These are phyloP conservation scores for Cutaneotrichosporon curvatum DNA, from an alignment of 1,284 basidiomycete genomes.

Conservation along the genomic window DNA sequence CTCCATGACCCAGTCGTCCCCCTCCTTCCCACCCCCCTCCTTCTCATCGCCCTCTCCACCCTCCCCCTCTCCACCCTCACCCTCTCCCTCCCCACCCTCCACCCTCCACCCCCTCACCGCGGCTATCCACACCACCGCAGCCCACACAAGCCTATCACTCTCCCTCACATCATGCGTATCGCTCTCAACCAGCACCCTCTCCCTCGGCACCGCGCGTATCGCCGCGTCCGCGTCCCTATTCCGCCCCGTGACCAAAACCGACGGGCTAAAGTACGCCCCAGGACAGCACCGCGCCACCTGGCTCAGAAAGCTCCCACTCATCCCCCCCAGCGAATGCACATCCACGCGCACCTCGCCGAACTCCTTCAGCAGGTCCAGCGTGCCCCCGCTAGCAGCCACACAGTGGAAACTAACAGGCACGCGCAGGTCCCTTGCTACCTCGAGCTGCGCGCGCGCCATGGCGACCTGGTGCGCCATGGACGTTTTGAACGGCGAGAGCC, in stretches of 20 bases:
- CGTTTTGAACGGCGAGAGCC: conserved; percentile 43
- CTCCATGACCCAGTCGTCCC: conserved; percentile 19
- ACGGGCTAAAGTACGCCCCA: conserved; percentile 48
- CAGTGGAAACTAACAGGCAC: conserved; percentile 47
- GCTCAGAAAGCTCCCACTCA: conserved; percentile 6
- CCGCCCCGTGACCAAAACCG: conserved; percentile 45
- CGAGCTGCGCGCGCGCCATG: conserved; percentile 43
- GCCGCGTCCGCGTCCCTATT: conserved; percentile 33
- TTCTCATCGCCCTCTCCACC: not conserved
- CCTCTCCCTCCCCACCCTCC: conserved; percentile 21
- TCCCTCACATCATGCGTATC: conserved; percentile 42
- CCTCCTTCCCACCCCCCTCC: conserved; percentile 3
- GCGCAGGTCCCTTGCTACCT: conserved; percentile 43
- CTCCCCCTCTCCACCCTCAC: conserved; percentile 9
- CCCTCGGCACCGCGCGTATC: conserved; percentile 33
- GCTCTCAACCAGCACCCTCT: conserved; percentile 46
- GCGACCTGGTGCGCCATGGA: conserved; percentile 44
- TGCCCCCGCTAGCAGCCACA: conserved; percentile 44
- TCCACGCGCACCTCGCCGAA: conserved; percentile 43
- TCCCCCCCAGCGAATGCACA: conserved; percentile 44
- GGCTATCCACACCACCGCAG: conserved; percentile 36
- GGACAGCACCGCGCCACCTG: conserved; percentile 27
- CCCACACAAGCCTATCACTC: conserved; percentile 36
- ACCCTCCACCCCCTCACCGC: conserved; percentile 35
- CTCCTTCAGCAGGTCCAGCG: conserved; percentile 39